Evolutionary conservation across 2,329 filamentous ascomycete species (phyloP).

Genomic region (Talaromyces sp.): DNA sequence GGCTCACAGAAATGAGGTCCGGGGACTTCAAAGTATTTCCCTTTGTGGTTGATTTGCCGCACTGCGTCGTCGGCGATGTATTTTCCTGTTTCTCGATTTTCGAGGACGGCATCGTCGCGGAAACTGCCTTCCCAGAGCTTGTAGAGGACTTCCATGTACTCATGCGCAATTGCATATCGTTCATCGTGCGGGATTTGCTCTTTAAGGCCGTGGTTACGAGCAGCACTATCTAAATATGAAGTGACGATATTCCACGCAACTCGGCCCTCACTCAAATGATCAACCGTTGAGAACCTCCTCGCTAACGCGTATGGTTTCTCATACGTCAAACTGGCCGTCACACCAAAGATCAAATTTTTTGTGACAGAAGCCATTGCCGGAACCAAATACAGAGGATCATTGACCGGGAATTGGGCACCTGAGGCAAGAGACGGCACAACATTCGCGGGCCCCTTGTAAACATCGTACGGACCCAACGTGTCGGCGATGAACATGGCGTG

Average conservation of each 20-base stretch:
- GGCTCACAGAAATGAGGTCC: constrained; percentile 43
- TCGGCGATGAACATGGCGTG: constrained; percentile 54
- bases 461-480: constrained; percentile 47
- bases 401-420: constrained; percentile 45
- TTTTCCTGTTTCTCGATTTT: constrained; percentile 19
- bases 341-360: constrained; percentile 49
- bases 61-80: constrained; percentile 37
- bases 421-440: constrained; percentile 38
- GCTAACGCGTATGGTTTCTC: constrained; percentile 55
- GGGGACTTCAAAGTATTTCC: constrained; percentile 18
- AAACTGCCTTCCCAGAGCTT: constrained; percentile 55
- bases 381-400: constrained; percentile 41
- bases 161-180: constrained; percentile 49
- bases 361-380: constrained; percentile 49
- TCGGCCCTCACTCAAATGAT: constrained; percentile 51
- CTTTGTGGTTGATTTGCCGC: constrained; percentile 38
- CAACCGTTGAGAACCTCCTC: constrained; percentile 53
- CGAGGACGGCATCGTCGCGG: constrained; percentile 41
- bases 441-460: constrained; percentile 44
- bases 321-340: constrained; percentile 55
- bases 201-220: constrained; percentile 46
- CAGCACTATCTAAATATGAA: constrained; percentile 48
- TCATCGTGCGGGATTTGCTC: constrained; percentile 49
- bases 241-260: constrained; percentile 56
- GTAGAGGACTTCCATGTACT: constrained; percentile 46